Evolutionary conservation across 371 early-diverging fungal genomes (phyloP), one percentile per base, ranked within the genome.

Genomic region (Mortierella polycephala): DNA sequence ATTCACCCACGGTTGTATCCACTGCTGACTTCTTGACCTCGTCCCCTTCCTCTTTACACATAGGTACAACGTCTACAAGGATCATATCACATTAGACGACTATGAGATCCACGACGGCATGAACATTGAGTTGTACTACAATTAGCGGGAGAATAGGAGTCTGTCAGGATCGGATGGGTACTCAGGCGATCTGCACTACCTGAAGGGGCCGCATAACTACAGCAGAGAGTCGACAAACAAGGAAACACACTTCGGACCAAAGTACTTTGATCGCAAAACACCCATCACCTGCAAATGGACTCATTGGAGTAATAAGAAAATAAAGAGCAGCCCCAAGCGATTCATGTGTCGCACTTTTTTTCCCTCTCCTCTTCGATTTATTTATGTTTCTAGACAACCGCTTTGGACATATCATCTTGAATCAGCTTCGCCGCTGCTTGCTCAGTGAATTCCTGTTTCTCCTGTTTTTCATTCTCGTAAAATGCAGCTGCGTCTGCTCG

Each of bases 21-120:
- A 53, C 23, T 11, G 16, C 18, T 53, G 18, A 49, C 6, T 6
- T 40, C 30, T 44, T 42, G 16, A 55, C 46, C n/a, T 16, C 52
- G 2, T 46, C 16, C 20, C 30, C 7, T 42, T 51, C 55, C 37
- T 37, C 58, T 54, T 64, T 11, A 14, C 6, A 0, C 47, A 40
- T 72, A 87, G 85, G 86, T 91, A 96, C 81, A 96, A 85, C 42
- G 86, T 91, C 42, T 96, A 83, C 84, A 96, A 96, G 84, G 97
- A 98, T 75, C 96, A 96, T 71, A 96, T 96, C 68, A 95, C 96
- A 0, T 83, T 98, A 73, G 93, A 92, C 20, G 97, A 96, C 75
- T 98, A 97, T 74, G 96, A 96, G 81, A 89, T 97, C 53, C 91
- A 96, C 74, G 94, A 97, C 72, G 96, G 96, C 58, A 95, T 95